Base-by-base conservation (phyloP, 148 eudicot species). In the Persicaria tinctoria region DNA sequence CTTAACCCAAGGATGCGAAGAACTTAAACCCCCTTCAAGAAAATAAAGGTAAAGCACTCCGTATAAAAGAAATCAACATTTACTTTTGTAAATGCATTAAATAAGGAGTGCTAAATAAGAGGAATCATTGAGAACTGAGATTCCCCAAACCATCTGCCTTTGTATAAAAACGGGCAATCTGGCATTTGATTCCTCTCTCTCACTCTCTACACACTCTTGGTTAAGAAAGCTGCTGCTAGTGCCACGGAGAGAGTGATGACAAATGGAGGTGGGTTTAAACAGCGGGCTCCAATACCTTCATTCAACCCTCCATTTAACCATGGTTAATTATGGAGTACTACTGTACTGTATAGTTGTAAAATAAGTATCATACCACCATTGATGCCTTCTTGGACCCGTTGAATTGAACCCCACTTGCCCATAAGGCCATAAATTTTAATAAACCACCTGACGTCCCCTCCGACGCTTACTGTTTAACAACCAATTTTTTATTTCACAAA, bases 91-190 rank as follows among this genome's bases (percentile, higher is more conserved):
- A 38, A 66, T 41, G 70, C 47, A 66, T 66, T 66, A 47, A 62
- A 66, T 14, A 66, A 32, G 38, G 38, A 32, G 56, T 2, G 16
- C 17, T 66, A 66, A 66, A 66, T 66, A 41, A 44, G 8, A 66
- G 47, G 48, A 66, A 38, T 66, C 70, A 66, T 7, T 32, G 38
- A 2, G 38, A 32, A 32, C 1, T 66, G 48, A 66, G 70, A 66
- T 66, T 66, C 70, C 70, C 47, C 48, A 41, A 47, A 41, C 70
- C 16, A 66, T 23, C 11, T 17, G 72, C 59, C 18, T 49, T 17
- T 63, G 72, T 75, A 7, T 23, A 14, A 46, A 68, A 48, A 76
- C 14, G 70, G 70, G 70, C 18, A 66, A 66, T 66, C 70, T 66
- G 47, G 70, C 46, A 66, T 66, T 66, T 66, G 70, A 66, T 66